These are phyloP conservation scores for Boletus sp. DNA, from an alignment of 768 basidiomycete genomes.

Conservation along the genomic window DNA sequence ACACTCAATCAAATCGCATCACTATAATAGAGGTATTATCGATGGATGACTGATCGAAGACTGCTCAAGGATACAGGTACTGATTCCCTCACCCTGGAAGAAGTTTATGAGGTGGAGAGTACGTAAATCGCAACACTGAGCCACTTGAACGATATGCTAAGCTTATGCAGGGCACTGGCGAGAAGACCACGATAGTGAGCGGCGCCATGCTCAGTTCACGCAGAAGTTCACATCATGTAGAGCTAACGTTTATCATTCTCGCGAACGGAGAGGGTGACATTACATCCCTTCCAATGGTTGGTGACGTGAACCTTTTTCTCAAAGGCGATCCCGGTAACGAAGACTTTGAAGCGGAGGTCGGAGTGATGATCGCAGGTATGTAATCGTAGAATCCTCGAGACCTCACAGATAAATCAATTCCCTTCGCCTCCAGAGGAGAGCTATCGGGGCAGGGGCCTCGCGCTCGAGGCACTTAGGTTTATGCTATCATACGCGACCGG, in stretches of 20 bases:
- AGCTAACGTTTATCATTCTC: slow-evolving; percentile 89
- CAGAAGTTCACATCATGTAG: slow-evolving; percentile 33
- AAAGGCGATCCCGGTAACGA: slow-evolving; percentile 48
- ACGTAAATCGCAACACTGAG: slow-evolving; percentile 16
- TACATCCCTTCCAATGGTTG: slow-evolving; percentile 66
- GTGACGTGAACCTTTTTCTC: slow-evolving; percentile 91
- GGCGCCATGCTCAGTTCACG: background rate
- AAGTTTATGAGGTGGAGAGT: slow-evolving; percentile 93
- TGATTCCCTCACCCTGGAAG: slow-evolving; percentile 73
- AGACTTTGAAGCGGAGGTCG: slow-evolving; percentile 73
- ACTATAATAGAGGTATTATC: slow-evolving; percentile 78
- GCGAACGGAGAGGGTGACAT: slow-evolving; percentile 33
- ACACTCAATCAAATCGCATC: background rate
- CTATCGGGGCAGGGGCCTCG: slow-evolving; percentile 70
- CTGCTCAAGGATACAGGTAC: slow-evolving; percentile 79
- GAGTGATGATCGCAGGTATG: slow-evolving; percentile 90
- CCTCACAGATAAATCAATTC: background rate
- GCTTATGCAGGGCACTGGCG: slow-evolving; percentile 72
- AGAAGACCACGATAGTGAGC: slow-evolving; percentile 73
- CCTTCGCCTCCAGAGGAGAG: slow-evolving; percentile 48
- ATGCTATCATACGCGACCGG: slow-evolving; percentile 69
- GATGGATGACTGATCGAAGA: slow-evolving; percentile 82
- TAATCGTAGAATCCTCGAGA: background rate
- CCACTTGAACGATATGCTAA: background rate
- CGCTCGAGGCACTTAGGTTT: slow-evolving; percentile 58